A percentile compares a stretch with the other conserved stretches of the same genome.
phyloP scores from a whole-genome alignment of 495 filamentous ascomycete genomes.

The Podospora appendiculata region DNA sequence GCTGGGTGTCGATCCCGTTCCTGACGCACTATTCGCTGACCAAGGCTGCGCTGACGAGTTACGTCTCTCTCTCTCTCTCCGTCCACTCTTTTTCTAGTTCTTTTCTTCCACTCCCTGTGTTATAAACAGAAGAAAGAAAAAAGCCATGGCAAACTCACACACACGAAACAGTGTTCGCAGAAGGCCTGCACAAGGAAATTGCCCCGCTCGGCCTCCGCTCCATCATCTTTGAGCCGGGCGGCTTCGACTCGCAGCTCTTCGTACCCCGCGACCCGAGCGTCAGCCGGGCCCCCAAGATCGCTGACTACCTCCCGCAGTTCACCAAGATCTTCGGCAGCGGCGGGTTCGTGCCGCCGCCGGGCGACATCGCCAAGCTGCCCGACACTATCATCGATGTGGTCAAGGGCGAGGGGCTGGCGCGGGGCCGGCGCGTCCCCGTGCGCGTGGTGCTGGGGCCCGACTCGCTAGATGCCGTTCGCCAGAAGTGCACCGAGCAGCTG shows the following conservation, averaged over 20 bases:
- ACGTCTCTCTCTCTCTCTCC: background rate
- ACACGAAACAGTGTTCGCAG: constrained; percentile 10
- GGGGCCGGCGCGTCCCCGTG: constrained; percentile 3
- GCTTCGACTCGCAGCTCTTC: constrained; percentile 8
- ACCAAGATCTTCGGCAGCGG: background rate
- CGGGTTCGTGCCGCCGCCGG: background rate
- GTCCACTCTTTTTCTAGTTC: background rate
- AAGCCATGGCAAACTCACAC: background rate
- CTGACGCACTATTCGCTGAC: constrained; percentile 8
- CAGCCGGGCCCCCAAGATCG: constrained; percentile 1
- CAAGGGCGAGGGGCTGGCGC: constrained; percentile 8
- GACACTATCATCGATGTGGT: constrained; percentile 11
- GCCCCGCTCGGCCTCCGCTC: constrained; percentile 7
- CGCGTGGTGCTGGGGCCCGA: constrained; percentile 10
- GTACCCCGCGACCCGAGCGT: background rate
- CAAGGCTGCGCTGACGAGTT: constrained; percentile 14
- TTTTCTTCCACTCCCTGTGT: no score
- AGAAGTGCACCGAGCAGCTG: constrained; percentile 14
- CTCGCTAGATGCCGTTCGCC: constrained; percentile 3
- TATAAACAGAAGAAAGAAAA: no score
- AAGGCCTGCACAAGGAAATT: constrained; percentile 13
- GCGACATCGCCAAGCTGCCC: constrained; percentile 12
- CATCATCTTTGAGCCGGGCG: constrained; percentile 15
- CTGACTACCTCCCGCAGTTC: constrained; percentile 11
- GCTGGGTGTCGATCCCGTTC: constrained; percentile 9